A percentile compares a stretch with the other conserved stretches of the same genome.
Evolutionary conservation across 495 filamentous ascomycete genomes (phyloP).

Genomic region (Astrothelium macrocarpum): DNA sequence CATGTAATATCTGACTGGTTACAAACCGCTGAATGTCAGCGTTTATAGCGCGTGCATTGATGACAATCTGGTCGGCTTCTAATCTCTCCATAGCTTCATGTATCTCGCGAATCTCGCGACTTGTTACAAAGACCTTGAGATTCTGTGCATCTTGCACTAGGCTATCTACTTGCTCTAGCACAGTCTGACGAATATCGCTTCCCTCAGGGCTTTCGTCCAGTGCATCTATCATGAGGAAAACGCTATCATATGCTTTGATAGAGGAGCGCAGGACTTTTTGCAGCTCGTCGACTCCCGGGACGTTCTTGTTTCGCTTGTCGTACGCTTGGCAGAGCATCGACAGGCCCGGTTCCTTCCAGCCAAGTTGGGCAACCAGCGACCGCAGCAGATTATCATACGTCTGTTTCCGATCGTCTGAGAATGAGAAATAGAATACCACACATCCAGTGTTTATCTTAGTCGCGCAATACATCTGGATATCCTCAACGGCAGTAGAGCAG

Average conservation of each 20-base stretch:
- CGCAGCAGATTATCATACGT: slow-evolving; percentile 10
- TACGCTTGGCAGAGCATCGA: slow-evolving; percentile 15
- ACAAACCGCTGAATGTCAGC: slow-evolving; percentile 20
- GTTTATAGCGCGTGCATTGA: slow-evolving; percentile 10
- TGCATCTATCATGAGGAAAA: slow-evolving; percentile 20
- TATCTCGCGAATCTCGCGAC: slow-evolving; percentile 19
- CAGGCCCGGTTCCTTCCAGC: slow-evolving; percentile 9
- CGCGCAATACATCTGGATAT: slow-evolving; percentile 12
- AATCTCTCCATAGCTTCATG: slow-evolving; percentile 8
- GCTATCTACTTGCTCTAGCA: slow-evolving; percentile 9
- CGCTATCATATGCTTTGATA: slow-evolving; percentile 1
- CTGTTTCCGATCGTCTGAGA: slow-evolving; percentile 18
- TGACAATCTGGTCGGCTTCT: slow-evolving; percentile 3
- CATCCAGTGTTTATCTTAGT: not conserved
- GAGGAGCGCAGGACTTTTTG: slow-evolving; percentile 10
- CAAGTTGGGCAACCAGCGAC: slow-evolving; percentile 17
- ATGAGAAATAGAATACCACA: slow-evolving; percentile 21
- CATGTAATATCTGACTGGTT: slow-evolving; percentile 12
- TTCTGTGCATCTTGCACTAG: slow-evolving; percentile 9
- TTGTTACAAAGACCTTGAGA: slow-evolving; percentile 18
- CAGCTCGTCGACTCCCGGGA: slow-evolving; percentile 12
- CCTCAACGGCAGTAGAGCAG: slow-evolving; percentile 18
- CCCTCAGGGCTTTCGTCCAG: slow-evolving; percentile 23
- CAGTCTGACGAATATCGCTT: slow-evolving; percentile 5
- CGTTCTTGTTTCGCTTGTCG: slow-evolving; percentile 6